These are phyloP conservation scores for Cercophora scortea DNA, from an alignment of 495 filamentous ascomycete species.

Conservation along the genomic window DNA sequence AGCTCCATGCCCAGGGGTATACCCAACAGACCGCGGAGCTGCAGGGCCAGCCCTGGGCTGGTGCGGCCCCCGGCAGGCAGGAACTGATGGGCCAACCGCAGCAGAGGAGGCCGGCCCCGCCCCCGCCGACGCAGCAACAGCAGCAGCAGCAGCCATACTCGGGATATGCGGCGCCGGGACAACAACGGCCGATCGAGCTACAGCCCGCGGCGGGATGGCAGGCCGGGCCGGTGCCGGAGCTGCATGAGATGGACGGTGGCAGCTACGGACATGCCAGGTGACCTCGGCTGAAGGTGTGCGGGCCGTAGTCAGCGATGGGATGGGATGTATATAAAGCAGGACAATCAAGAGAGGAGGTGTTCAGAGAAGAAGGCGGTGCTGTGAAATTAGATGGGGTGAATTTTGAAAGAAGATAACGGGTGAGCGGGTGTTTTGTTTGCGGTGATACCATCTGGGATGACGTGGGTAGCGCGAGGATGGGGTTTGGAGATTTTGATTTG, in stretches of 20 bases:
- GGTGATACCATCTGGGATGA: no score
- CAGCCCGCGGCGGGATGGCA: slow-evolving; percentile 29
- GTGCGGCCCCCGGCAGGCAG: slow-evolving; percentile 3
- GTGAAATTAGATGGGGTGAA: no score
- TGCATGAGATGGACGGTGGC: slow-evolving; percentile 32
- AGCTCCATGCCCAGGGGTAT: slow-evolving; percentile 17
- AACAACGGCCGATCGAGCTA: slow-evolving; percentile 1
- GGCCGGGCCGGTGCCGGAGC: slow-evolving; percentile 25
- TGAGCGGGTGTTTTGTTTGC: no score
- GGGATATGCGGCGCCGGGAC: background rate
- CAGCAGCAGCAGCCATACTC: background rate
- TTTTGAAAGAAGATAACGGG: no score
- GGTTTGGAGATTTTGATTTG: no score
- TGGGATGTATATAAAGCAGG: no score
- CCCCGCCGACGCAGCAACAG: background rate
- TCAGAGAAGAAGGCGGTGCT: no score
- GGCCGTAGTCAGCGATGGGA: no score
- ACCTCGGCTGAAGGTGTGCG: slow-evolving; percentile 4
- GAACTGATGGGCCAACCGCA: slow-evolving; percentile 10
- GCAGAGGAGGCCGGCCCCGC: background rate
- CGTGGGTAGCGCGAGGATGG: no score
- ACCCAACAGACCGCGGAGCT: slow-evolving; percentile 9
- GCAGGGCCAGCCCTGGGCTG: slow-evolving; percentile 7
- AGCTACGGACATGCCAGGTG: slow-evolving; percentile 8
- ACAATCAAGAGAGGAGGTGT: no score